Conservation (phyloP, 129 eudicot genomes). For the Dittrichia graveolens region DNA sequence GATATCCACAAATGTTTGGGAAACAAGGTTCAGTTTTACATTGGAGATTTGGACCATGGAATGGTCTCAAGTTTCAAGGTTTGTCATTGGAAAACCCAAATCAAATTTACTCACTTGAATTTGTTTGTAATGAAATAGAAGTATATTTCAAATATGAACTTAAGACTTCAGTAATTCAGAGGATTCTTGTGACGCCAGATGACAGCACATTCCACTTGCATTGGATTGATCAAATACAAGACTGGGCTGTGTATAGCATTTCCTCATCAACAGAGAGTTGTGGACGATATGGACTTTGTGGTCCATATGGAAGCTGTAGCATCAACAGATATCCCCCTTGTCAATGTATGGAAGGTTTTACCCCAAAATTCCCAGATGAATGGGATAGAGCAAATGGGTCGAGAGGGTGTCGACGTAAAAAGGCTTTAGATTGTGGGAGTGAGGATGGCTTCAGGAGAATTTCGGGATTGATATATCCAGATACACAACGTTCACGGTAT, state of each 20-base stretch:
- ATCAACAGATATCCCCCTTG: constrained; percentile 23
- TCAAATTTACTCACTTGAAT: neutral
- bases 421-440: constrained; percentile 25
- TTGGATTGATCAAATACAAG: constrained; percentile 29
- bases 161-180: constrained; percentile 2
- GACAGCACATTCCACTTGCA: constrained; percentile 19
- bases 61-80: constrained; percentile 32
- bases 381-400: constrained; percentile 33
- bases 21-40: constrained; percentile 18
- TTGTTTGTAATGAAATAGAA: constrained; percentile 24
- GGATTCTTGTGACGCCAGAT: constrained; percentile 13
- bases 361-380: constrained; percentile 18
- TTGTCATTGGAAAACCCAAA: neutral
- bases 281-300: constrained; percentile 39
- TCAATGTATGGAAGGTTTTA: constrained; percentile 38
- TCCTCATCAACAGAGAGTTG: constrained; percentile 19
- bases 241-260: constrained; percentile 21
- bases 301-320: constrained; percentile 41
- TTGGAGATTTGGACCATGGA: constrained; percentile 31
- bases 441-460: constrained; percentile 29
- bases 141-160: constrained; percentile 20
- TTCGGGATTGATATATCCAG: constrained; percentile 36
- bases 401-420: constrained; percentile 37
- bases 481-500: constrained; percentile 25
- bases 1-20: constrained; percentile 38